Base-by-base conservation (phyloP, 257 asterid genomes). In the Lycium barbarum region DNA sequence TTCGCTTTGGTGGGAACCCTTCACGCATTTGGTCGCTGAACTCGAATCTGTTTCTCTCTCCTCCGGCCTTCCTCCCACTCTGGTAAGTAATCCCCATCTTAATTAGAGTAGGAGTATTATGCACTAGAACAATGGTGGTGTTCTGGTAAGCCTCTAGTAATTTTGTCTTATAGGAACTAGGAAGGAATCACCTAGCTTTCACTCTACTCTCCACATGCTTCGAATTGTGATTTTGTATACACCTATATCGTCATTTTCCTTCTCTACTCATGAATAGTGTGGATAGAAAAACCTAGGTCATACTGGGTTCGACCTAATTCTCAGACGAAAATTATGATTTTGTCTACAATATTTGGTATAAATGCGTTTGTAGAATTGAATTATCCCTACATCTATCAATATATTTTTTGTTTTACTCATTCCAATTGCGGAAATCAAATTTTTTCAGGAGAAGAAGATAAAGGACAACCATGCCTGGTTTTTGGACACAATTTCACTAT, bases 1-100 rank as follows among this genome's bases (percentile, higher is more conserved):
- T 35, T 90, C 97, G 3, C 95, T 97, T 9, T 97, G 98, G 98
- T 97, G 98, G 98, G 98, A 97, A 45, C 93, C 99, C n/a, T 97
- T 97, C 90, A 73, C 45, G 73, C 82, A 68, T 57, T 84, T 97
- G 68, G 92, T 95, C 79, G 83, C 90, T 55, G 95, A 97, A 36
- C 98, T 97, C 65, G 98, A 97, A 73, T 90, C 90, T 78, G 90
- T 93, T 63, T 87, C 92, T 18, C 82, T 86, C 81, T 87, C 96
- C 65, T 89, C 97, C 84, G 90, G 88, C 57, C 54, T 90, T 72
- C 92, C 99, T 17, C 86, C 89, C 51, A 38, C 90, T 76, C 87
- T 97, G 95, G 98, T 93, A 91, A 84, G 13, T 38, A 51, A 26
- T 26, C 33, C 33, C 20, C 35, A 15, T 4, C 74, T 15, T 62